phyloP scores from a whole-genome alignment of 106 monocot species.

The Cymbidium sinense region DNA sequence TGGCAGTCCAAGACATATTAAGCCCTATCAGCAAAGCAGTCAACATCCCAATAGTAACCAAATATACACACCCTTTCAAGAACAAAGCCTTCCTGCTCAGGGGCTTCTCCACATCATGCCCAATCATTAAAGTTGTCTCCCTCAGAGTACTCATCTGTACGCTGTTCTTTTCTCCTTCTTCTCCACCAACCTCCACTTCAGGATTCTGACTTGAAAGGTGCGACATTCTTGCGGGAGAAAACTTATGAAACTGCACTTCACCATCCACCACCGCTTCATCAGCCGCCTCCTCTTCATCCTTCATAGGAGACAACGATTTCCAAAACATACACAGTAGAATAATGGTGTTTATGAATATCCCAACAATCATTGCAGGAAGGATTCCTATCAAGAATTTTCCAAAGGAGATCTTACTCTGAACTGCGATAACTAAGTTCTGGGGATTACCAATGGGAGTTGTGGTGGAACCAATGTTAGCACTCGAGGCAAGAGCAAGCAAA shows the following conservation, averaged over 20 bases:
- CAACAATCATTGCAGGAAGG: conserved; percentile 64
- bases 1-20: too few species aligned
- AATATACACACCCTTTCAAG: neutral
- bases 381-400: conserved; percentile 50
- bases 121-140: conserved; percentile 4
- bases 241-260: conserved; percentile 45
- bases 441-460: conserved; percentile 86
- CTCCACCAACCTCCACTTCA: conserved; percentile 5
- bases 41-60: too few species aligned
- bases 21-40: too few species aligned
- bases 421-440: conserved; percentile 82
- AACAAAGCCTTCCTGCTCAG: conserved; percentile 7
- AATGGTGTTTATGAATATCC: conserved; percentile 37
- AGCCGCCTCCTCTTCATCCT: conserved; percentile 25
- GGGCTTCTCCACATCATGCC: neutral
- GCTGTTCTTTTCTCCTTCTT: neutral
- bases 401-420: conserved; percentile 71
- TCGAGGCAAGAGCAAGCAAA: conserved; percentile 78
- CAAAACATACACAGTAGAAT: conserved; percentile 59
- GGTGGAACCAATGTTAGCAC: conserved; percentile 82
- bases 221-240: conserved; percentile 67
- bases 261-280: conserved; percentile 8
- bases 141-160: neutral
- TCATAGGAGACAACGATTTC: conserved; percentile 36
- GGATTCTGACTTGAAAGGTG: conserved; percentile 18